Evolutionary conservation across 345 rosid genomes (phyloP).

Genomic region (Sonneratia alba): DNA sequence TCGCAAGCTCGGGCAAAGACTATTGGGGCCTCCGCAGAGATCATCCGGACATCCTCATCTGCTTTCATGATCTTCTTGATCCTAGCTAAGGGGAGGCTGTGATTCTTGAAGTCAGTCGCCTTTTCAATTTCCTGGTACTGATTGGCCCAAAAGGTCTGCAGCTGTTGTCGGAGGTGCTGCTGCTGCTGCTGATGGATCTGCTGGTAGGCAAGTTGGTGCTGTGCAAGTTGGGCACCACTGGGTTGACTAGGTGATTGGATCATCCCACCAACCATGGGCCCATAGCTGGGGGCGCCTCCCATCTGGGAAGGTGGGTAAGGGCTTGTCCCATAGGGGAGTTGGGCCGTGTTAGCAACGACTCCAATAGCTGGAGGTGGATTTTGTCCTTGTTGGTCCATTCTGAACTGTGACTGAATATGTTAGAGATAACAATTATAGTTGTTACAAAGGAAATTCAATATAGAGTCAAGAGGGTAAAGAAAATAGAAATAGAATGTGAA

Average conservation of each 20-base stretch:
- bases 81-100: slow-evolving; percentile 88
- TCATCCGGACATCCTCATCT: slow-evolving; percentile 94
- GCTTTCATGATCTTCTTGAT: slow-evolving; percentile 99
- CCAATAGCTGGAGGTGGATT: slow-evolving; percentile 59
- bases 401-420: slow-evolving; percentile 10
- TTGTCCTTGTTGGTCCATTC: slow-evolving; percentile 77
- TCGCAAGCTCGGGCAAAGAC: slow-evolving; percentile 96
- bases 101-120: slow-evolving; percentile 81
- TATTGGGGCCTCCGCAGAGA: slow-evolving; percentile 95
- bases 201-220: slow-evolving; percentile 69
- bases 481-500: not conserved
- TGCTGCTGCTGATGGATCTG: slow-evolving; percentile 90
- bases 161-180: slow-evolving; percentile 82
- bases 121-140: slow-evolving; percentile 79
- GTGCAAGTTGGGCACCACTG: slow-evolving; percentile 47
- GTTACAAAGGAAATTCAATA: not conserved
- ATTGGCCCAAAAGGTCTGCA: slow-evolving; percentile 73
- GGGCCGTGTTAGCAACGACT: slow-evolving; percentile 28
- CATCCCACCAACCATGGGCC: slow-evolving; percentile 29
- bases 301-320: slow-evolving; percentile 55
- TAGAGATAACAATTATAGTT: not conserved
- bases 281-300: slow-evolving; percentile 33
- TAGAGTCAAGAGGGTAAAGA: no score
- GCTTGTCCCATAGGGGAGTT: slow-evolving; percentile 44
- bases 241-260: slow-evolving; percentile 40